A percentile compares a stretch with the other conserved stretches of the same genome.
Conservation (phyloP, 108 stramenopile species). For the Pseudonitzschia multistriata region DNA sequence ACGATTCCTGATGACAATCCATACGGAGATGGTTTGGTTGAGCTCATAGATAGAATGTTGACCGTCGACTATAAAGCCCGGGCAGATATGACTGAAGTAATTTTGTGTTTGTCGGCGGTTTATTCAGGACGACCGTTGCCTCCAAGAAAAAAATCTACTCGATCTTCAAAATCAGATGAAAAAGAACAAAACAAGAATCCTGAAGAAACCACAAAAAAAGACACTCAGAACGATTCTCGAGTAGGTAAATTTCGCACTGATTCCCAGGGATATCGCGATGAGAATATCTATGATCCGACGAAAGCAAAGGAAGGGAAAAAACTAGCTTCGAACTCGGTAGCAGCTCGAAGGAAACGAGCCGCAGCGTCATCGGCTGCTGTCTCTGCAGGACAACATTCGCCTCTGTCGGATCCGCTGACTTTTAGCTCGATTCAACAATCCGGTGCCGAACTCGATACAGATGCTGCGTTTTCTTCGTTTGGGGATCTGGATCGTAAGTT, state of each 20-base stretch:
- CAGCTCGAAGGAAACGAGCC: constrained; percentile 65
- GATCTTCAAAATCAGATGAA: constrained; percentile 19
- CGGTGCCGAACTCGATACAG: constrained; percentile 10
- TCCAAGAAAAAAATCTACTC: constrained; percentile 49
- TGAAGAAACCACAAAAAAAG: constrained; percentile 26
- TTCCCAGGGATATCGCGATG: constrained; percentile 61
- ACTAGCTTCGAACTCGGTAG: constrained; percentile 77
- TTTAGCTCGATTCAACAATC: constrained; percentile 24
- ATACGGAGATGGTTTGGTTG: constrained; percentile 74
- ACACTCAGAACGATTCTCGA: constrained; percentile 25
- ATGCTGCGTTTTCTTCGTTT: constrained; percentile 25
- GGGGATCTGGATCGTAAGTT: constrained; percentile 32
- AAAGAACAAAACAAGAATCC: constrained; percentile 32
- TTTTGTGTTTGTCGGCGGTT: constrained; percentile 74
- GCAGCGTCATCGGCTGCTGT: constrained; percentile 27
- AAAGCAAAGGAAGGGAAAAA: constrained; percentile 67
- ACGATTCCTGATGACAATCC: constrained; percentile 85
- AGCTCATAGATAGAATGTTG: constrained; percentile 85
- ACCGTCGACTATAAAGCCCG: constrained; percentile 72
- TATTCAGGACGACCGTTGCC: constrained; percentile 77
- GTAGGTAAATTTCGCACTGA: constrained; percentile 75
- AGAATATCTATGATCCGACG: constrained; percentile 42
- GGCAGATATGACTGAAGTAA: constrained; percentile 88
- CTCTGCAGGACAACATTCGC: constrained; percentile 3
- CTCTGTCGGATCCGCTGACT: not conserved